Conservation (phyloP, 1,284 basidiomycete genomes). For the Gymnopus androsaceus region DNA sequence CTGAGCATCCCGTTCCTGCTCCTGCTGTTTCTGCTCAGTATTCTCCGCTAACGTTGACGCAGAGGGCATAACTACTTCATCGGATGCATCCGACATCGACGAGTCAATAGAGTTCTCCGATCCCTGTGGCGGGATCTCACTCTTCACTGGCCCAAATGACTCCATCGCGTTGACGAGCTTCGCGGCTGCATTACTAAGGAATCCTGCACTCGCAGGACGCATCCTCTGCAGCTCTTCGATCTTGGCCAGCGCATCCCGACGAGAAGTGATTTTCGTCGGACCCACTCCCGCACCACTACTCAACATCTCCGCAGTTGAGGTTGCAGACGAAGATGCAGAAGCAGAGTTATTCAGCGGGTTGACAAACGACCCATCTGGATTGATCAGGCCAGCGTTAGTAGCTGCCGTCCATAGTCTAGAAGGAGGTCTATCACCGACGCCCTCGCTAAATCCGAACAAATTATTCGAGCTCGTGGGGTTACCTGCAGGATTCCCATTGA, state of each 20-base stretch:
- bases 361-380: constrained; percentile 18
- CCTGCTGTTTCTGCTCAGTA: constrained; percentile 1
- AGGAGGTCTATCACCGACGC: constrained; percentile 13
- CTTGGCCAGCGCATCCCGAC: constrained; percentile 51
- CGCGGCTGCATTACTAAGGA: constrained; percentile 14
- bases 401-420: constrained; percentile 20
- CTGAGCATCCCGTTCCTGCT: background rate
- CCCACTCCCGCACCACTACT: background rate
- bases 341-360: background rate
- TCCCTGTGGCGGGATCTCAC: background rate
- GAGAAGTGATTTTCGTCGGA: constrained; percentile 20
- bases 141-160: constrained; percentile 6
- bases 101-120: constrained; percentile 7
- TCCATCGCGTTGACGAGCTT: constrained; percentile 18
- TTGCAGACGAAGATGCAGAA: background rate
- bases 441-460: background rate
- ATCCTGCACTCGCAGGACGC: constrained; percentile 34
- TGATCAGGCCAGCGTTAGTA: constrained; percentile 21
- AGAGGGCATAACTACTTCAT: constrained; percentile 22
- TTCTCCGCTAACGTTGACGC: constrained; percentile 5
- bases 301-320: background rate
- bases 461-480: background rate
- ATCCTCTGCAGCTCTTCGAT: constrained; percentile 52
- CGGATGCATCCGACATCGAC: constrained; percentile 19
- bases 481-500: constrained; percentile 41